These are phyloP conservation scores for Lathyrus tuberosus DNA, from an alignment of 306 rosid species.

Conservation along the genomic window DNA sequence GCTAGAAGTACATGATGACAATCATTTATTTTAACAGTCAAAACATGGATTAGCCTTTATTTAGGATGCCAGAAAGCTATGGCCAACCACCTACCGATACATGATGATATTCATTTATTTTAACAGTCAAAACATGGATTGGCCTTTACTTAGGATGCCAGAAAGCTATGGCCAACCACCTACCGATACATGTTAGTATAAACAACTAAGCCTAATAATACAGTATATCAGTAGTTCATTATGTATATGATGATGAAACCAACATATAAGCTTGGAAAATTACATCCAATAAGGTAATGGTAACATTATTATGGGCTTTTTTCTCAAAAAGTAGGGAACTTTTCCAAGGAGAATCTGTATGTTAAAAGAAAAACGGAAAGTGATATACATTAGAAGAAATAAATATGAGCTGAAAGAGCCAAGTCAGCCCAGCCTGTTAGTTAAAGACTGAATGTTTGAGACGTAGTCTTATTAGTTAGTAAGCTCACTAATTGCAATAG, in stretches of 20 bases:
- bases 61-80: not conserved
- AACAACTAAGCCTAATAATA: not conserved
- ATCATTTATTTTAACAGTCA: not conserved
- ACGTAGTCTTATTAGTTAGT: not conserved
- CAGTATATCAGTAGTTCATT: not conserved
- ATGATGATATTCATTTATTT: not conserved
- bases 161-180: not conserved
- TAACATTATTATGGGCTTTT: not conserved
- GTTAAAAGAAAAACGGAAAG: not conserved
- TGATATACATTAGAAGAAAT: not conserved
- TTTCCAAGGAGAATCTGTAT: not conserved
- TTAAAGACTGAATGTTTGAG: not conserved
- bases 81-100: too few relatives aligned
- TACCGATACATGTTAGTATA: not conserved
- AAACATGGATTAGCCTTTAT: not conserved
- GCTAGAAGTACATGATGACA: not conserved
- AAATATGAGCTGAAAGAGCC: not conserved
- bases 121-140: not conserved
- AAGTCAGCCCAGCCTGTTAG: not conserved
- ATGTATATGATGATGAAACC: not conserved
- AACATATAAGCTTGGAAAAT: not conserved
- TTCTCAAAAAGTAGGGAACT: not conserved
- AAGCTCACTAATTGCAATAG: not conserved
- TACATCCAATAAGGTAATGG: not conserved
- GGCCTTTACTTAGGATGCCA: not conserved